A percentile compares a stretch with the other conserved stretches of the same genome.
phyloP scores from a whole-genome alignment of 805 yeast genomes.

The Priceomyces castillae region DNA sequence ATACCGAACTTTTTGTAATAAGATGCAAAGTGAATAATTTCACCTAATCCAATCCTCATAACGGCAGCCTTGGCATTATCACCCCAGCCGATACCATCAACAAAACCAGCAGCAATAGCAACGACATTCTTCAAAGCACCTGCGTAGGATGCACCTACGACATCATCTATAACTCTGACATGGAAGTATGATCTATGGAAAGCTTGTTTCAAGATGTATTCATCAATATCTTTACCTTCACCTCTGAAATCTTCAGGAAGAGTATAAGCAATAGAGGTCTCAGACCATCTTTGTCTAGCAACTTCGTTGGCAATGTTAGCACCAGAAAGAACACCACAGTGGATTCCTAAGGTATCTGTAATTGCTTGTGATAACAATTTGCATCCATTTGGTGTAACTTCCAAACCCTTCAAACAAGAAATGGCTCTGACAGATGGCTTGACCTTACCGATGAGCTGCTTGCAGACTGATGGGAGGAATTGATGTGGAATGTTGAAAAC shows the following conservation, averaged over 20 bases:
- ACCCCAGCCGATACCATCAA: slow-evolving; percentile 49
- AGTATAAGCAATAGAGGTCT: slow-evolving; percentile 44
- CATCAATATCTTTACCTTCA: slow-evolving; percentile 40
- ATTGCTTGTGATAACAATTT: slow-evolving; percentile 43
- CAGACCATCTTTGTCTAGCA: slow-evolving; percentile 47
- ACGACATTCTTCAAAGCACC: slow-evolving; percentile 48
- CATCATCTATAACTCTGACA: slow-evolving; percentile 44
- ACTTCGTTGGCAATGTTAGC: slow-evolving; percentile 48
- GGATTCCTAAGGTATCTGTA: slow-evolving; percentile 42
- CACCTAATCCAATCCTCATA: slow-evolving; percentile 45
- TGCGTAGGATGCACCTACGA: slow-evolving; percentile 45
- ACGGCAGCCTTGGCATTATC: slow-evolving; percentile 49
- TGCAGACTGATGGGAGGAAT: slow-evolving; percentile 39
- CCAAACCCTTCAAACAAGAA: slow-evolving; percentile 46
- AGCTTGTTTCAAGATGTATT: slow-evolving; percentile 37
- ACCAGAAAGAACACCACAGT: slow-evolving; percentile 48
- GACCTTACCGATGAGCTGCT: slow-evolving; percentile 38
- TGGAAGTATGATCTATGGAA: slow-evolving; percentile 49
- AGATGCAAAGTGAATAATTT: slow-evolving; percentile 40
- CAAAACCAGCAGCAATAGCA: slow-evolving; percentile 46
- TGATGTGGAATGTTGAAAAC: slow-evolving; percentile 48
- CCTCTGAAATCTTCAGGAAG: slow-evolving; percentile 40
- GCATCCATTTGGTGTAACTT: slow-evolving; percentile 43
- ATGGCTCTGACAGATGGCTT: slow-evolving; percentile 40
- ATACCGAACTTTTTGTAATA: slow-evolving; percentile 55